Conservation (phyloP, 1,139 yeast species). For the Debaryomyces psychrophilus region DNA sequence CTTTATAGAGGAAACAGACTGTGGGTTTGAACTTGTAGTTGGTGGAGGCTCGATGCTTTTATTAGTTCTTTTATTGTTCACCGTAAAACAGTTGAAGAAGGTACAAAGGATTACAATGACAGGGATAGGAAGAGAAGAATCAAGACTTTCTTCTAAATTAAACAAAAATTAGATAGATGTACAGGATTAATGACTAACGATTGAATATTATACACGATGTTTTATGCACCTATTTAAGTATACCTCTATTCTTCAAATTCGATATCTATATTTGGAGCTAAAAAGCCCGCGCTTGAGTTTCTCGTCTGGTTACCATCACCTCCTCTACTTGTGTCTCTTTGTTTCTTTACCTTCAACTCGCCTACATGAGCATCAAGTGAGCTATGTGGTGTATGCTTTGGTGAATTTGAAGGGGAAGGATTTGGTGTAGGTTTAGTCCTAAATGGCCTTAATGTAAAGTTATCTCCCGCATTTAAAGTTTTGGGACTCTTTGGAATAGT, state of each 20-base stretch:
- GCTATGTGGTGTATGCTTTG: constrained; percentile 31
- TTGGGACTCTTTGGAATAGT: constrained; percentile 24
- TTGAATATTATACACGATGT: constrained; percentile 1
- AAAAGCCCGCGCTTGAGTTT: constrained; percentile 30
- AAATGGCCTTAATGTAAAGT: constrained; percentile 47
- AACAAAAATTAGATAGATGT: background rate
- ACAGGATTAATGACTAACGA: constrained; percentile 1
- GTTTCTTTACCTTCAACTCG: constrained; percentile 9
- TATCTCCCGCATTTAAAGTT: constrained; percentile 27
- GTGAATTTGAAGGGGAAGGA: constrained; percentile 46
- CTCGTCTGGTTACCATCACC: constrained; percentile 11
- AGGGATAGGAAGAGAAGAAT: constrained; percentile 21
- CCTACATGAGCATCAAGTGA: constrained; percentile 11
- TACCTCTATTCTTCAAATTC: constrained; percentile 29
- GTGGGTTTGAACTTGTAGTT: constrained; percentile 42
- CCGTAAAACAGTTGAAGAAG: constrained; percentile 34
- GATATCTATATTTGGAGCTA: constrained; percentile 34
- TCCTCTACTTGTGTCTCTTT: constrained; percentile 16
- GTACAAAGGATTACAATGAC: constrained; percentile 49
- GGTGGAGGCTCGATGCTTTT: constrained; percentile 31
- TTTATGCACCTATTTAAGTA: background rate
- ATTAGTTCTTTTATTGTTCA: constrained; percentile 27
- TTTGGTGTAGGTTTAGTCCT: constrained; percentile 45
- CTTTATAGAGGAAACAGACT: constrained; percentile 37
- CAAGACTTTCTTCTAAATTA: constrained; percentile 1